Percentiles rank a stretch among this genome's conserved stretches.
phyloP scores from a whole-genome alignment of 2,329 filamentous ascomycete genomes.

The Verticillium nubilum region DNA sequence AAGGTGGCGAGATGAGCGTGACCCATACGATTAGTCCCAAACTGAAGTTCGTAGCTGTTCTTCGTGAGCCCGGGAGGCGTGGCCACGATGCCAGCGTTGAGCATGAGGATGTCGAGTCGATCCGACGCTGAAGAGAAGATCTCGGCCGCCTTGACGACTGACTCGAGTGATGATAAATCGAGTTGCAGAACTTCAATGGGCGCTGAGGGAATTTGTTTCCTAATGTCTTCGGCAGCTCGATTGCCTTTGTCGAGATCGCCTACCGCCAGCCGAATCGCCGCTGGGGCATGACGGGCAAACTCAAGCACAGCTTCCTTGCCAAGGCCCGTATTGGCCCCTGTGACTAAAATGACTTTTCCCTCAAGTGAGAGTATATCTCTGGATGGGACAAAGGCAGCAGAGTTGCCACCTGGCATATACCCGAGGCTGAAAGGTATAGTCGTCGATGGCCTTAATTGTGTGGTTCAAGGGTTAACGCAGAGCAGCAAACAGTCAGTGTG shows the following conservation, averaged over 20 bases:
- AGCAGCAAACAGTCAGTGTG: no score
- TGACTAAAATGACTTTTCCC: slow-evolving; percentile 44
- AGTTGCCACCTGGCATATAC: neutral
- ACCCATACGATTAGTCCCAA: slow-evolving; percentile 42
- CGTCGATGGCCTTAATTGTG: neutral
- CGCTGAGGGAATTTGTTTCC: slow-evolving; percentile 5
- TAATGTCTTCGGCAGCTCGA: slow-evolving; percentile 28
- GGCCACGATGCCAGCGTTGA: slow-evolving; percentile 40
- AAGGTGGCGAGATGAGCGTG: slow-evolving; percentile 37
- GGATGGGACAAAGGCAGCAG: neutral
- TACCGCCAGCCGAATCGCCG: slow-evolving; percentile 12
- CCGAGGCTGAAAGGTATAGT: neutral
- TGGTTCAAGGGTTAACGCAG: no score
- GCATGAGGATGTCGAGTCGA: slow-evolving; percentile 37
- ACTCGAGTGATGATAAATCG: slow-evolving; percentile 37
- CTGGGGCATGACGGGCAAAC: slow-evolving; percentile 24
- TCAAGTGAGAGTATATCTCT: slow-evolving; percentile 37
- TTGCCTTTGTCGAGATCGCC: slow-evolving; percentile 29
- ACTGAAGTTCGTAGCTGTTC: slow-evolving; percentile 42
- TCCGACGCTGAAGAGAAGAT: slow-evolving; percentile 24
- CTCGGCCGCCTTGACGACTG: slow-evolving; percentile 32
- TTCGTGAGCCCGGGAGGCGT: slow-evolving; percentile 25
- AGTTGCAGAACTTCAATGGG: slow-evolving; percentile 27
- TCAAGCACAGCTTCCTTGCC: slow-evolving; percentile 21
- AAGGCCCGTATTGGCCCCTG: slow-evolving; percentile 34